These are phyloP conservation scores for Solanum peruvianum DNA, from an alignment of 257 asterid species.

Conservation along the genomic window DNA sequence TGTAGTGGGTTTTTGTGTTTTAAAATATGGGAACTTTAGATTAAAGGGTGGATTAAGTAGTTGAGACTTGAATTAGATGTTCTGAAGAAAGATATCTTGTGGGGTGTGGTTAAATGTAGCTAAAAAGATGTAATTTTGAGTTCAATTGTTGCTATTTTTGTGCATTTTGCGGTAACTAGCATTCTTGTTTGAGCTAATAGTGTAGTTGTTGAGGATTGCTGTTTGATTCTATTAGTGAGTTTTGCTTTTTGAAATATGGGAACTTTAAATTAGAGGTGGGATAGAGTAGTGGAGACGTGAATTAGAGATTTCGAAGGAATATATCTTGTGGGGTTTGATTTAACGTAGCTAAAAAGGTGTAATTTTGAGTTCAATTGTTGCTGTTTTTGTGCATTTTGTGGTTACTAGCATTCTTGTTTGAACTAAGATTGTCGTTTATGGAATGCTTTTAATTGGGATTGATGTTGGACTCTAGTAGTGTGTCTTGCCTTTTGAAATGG, in stretches of 20 bases:
- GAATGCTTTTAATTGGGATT: background rate
- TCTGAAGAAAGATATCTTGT: background rate
- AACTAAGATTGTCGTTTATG: background rate
- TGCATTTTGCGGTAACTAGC: background rate
- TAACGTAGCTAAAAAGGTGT: background rate
- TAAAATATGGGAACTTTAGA: background rate
- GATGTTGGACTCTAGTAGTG: background rate
- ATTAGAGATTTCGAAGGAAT: background rate
- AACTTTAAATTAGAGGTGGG: background rate
- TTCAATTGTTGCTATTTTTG: background rate
- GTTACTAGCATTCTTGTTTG: background rate
- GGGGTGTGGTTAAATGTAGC: background rate
- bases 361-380: background rate
- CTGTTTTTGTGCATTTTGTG: background rate
- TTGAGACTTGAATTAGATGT: background rate
- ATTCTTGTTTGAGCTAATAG: background rate
- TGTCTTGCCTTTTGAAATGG: background rate
- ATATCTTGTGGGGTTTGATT: background rate
- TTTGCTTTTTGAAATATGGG: background rate
- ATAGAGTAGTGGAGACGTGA: background rate
- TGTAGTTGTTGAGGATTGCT: background rate
- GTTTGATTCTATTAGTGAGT: background rate
- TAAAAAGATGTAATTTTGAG: background rate
- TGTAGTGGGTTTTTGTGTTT: background rate
- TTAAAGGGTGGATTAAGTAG: background rate